Conservation (phyloP, 2,329 filamentous ascomycete species). For the Sordariomycetes sp. region DNA sequence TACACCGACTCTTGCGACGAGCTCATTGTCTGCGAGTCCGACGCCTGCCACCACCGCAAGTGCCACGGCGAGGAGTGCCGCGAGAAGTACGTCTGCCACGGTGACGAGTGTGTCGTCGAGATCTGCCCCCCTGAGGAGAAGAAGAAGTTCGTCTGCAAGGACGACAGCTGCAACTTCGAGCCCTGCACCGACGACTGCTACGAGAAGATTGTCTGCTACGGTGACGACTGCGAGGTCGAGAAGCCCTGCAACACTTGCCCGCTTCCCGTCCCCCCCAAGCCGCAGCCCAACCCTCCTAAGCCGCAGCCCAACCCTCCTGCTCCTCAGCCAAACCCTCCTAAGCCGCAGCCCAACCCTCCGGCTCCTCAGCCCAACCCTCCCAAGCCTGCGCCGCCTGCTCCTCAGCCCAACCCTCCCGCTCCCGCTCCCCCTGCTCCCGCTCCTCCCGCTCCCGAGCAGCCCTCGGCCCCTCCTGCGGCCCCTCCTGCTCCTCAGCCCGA, state of each 20-base stretch:
- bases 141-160: slow-evolving; percentile 21
- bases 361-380: not conserved
- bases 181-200: slow-evolving; percentile 18
- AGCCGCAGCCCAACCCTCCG: not conserved
- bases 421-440: not conserved
- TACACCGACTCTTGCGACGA: slow-evolving; percentile 5
- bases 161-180: slow-evolving; percentile 18
- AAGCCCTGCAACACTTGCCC: not conserved
- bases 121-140: slow-evolving; percentile 14
- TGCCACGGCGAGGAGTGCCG: slow-evolving; percentile 9
- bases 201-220: slow-evolving; percentile 16
- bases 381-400: not conserved
- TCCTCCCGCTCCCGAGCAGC: not conserved
- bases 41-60: slow-evolving; percentile 7
- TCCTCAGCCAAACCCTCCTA: not conserved
- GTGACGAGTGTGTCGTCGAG: slow-evolving; percentile 19
- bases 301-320: not conserved
- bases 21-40: slow-evolving; percentile 8
- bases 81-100: slow-evolving; percentile 25
- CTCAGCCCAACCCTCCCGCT: not conserved
- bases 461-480: not conserved
- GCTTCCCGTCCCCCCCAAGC: not conserved
- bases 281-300: not conserved
- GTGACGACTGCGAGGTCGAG: slow-evolving; percentile 13
- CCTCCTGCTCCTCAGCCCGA: not conserved